Conservation (phyloP, 192 early-diverging fungal species). For the Linderina pennispora region DNA sequence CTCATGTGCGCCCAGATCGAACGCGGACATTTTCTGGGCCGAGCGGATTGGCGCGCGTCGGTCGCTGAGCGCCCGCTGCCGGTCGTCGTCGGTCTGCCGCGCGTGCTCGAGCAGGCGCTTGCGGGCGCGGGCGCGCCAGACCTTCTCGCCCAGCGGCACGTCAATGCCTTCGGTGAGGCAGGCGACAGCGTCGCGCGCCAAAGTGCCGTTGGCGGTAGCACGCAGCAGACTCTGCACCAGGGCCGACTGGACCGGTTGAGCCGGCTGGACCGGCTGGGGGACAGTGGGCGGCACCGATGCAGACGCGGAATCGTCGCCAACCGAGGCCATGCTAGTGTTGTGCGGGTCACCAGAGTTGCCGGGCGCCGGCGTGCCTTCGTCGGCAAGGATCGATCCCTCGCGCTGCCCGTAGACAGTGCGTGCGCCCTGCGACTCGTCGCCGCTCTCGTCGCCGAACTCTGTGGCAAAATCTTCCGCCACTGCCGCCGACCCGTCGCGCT, state of each 20-base stretch:
- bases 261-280: constrained; percentile 36
- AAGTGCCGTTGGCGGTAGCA: constrained; percentile 2
- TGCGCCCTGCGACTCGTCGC: constrained; percentile 42
- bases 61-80: constrained; percentile 45
- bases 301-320: background rate
- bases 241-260: constrained; percentile 13
- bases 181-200: constrained; percentile 11
- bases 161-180: constrained; percentile 27
- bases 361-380: constrained; percentile 23
- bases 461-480: constrained; percentile 53
- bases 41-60: constrained; percentile 50
- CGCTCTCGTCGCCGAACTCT: constrained; percentile 53
- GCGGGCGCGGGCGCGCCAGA: constrained; percentile 33
- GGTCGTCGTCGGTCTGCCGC: constrained; percentile 16
- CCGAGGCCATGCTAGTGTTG: background rate
- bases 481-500: constrained; percentile 45
- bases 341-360: constrained; percentile 2
- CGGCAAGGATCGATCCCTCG: constrained; percentile 16
- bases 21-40: constrained; percentile 50
- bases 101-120: constrained; percentile 18
- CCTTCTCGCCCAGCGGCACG: constrained; percentile 14
- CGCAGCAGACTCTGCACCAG: constrained; percentile 27
- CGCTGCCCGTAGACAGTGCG: constrained; percentile 15
- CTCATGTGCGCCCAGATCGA: constrained; percentile 23
- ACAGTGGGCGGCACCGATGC: too few relatives aligned